Base-by-base conservation (phyloP, 345 rosid genomes). In the Aquilaria malaccensis region DNA sequence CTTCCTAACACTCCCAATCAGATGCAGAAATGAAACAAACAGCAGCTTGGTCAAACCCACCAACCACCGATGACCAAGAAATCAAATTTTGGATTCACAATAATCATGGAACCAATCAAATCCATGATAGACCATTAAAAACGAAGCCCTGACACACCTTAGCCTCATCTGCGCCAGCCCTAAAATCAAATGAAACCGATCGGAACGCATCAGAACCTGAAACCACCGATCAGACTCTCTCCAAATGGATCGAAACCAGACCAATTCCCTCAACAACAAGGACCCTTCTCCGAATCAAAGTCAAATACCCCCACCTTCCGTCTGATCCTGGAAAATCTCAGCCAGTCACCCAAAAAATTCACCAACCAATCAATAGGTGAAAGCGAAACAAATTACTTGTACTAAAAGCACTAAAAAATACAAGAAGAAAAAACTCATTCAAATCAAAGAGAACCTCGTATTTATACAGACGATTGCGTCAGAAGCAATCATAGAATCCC, bases 41-140 rank as follows among this genome's bases (percentile, higher is more conserved):
- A 61, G 33, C 43, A 50, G 56, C 14, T 29, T 64, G 64, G 53
- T 55, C 64, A 69, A 55, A 56, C 50, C 69, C 74, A 65, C 63
- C 54, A 69, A 69, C 64, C 65, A 45, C 14, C 22, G 10, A 58
- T 33, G 50, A 43, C 47, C 32, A 33, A 60, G 52, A 33, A 57
- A 65, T 60, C 68, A 73, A 68, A 67, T 3, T 64, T 66, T 46
- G 30, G 52, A 32, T 50, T 58, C 56, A 12, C 9, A 33, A n/a
- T 7, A 68, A 60, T 71, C 69, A 63, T 33, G 61, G 63, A 67
- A 72, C 59, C 70, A 78, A 74, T 74, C 69, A 68, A 74, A 71
- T 47, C 69, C 76, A 72, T 73, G 65, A 37, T 4, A 54, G 64
- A 56, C 58, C 41, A 58, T 62, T 55, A 58, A 30, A 32, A 63